Base-by-base conservation (phyloP, 768 basidiomycete genomes). In the Boletellus sp. region DNA sequence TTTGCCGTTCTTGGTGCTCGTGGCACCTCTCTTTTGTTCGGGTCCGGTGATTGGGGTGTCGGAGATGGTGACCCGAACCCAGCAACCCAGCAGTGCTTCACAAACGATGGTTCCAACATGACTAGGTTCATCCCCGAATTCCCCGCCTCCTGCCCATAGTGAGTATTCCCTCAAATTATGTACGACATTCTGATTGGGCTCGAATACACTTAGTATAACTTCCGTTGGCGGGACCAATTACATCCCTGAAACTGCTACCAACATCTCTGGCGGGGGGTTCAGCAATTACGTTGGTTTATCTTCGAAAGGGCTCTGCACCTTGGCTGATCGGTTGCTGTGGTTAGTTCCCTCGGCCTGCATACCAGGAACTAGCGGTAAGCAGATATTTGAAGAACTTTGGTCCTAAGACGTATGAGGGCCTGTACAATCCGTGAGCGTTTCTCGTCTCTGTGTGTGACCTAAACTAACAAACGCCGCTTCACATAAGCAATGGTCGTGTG, bases 241-340 rank as follows among this genome's bases (percentile, higher is more conserved):
- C 35, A 67, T 85, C 43, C 85, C 84, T 0, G 87, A 90, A 62
- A 72, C 72, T 13, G 80, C 79, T 0, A 78, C 75, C 0, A 62
- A 45, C 54, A 84, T 87, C 70, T 86, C 84, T 12, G 84, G 85
- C 1, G 87, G 87, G 32, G 86, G 87, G 3, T 90, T 88, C 70
- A 86, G 84, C 61, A 73, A 84, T 53, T 79, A 80, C 45, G 84
- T 85, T 54, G 76, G 28, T 28, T 11, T 6, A 10, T 28, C 7
- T 11, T 11, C 9, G 10, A 1, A 4, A 15, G 10, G 19, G 4
- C 17, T 20, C 7, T 33, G 13, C 15, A 12, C 9, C 19, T 35
- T 15, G 48, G 12, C 33, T 36, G 37, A 51, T 15, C 6, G 39
- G 28, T 11, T 10, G 9, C 22, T 19, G 1, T 20, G 9, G 22